phyloP scores from a whole-genome alignment of 345 rosid genomes.

The Murraya paniculata region DNA sequence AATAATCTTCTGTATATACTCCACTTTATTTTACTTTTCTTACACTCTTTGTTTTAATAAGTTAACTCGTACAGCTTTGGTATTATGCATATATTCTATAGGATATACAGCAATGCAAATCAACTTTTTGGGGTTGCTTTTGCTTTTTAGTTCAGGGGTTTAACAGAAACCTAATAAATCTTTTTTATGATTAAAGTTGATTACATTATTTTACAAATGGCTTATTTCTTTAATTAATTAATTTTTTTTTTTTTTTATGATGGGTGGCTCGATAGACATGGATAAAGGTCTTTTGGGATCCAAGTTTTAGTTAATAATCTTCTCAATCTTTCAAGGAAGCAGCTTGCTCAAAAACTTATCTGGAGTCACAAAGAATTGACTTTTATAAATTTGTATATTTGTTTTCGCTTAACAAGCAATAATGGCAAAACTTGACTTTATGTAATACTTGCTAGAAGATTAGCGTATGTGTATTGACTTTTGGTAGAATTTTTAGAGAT shows the following conservation, averaged over 20 bases:
- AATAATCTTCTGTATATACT: not conserved
- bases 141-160: not conserved
- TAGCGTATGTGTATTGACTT: not conserved
- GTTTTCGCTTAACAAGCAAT: not conserved
- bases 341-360: not conserved
- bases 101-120: not conserved
- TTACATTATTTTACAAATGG: not conserved
- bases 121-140: not conserved
- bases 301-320: not conserved
- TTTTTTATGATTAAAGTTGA: not conserved
- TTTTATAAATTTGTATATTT: not conserved
- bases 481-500: not conserved
- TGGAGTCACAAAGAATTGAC: not conserved
- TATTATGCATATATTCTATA: not conserved
- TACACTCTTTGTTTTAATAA: not conserved
- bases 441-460: not conserved
- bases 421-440: not conserved
- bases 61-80: not conserved
- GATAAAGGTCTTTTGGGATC: not conserved
- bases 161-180: conserved; percentile 7
- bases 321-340: not conserved
- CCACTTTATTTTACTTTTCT: not conserved
- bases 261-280: not conserved
- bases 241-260: not conserved
- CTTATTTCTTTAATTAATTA: not conserved